Evolutionary conservation across 192 early-diverging fungal genomes (phyloP).

Genomic region (Coemansia asiatica): DNA sequence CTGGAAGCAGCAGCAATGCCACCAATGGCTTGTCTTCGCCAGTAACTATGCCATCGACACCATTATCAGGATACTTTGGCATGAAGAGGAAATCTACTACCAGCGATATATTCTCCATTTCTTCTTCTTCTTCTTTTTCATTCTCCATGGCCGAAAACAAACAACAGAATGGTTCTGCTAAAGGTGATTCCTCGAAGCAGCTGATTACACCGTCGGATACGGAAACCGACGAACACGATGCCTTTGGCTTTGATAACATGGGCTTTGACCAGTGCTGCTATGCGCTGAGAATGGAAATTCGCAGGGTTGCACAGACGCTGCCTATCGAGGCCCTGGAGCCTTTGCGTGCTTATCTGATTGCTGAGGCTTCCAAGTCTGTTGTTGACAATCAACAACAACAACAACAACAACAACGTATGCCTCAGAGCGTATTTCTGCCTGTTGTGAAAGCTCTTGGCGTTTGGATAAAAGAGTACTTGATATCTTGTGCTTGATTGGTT

Average conservation of each 20-base stretch:
- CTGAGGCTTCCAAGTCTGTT: not conserved
- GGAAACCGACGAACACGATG: not conserved
- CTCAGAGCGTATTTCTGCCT: not conserved
- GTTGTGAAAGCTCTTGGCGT: not conserved
- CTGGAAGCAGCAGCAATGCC: not conserved
- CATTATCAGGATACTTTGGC: not conserved
- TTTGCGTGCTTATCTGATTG: slow-evolving; percentile 10
- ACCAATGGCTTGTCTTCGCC: not conserved
- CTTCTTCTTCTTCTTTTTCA: too few relatives aligned
- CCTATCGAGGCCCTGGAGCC: slow-evolving; percentile 14
- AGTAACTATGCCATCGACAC: not conserved
- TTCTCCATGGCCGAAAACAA: too few relatives aligned
- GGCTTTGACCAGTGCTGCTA: not conserved
- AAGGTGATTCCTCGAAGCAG: not conserved
- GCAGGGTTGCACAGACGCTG: not conserved
- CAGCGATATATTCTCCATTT: too few relatives aligned
- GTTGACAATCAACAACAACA: too few relatives aligned
- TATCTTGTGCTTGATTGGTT: not conserved
- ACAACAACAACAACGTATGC: not conserved
- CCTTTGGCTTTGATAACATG: not conserved
- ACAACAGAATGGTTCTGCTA: too few relatives aligned
- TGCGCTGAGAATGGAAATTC: not conserved
- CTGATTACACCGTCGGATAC: not conserved
- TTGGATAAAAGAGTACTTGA: not conserved
- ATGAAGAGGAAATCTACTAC: not conserved